A percentile compares a stretch with the other conserved stretches of the same genome.
Evolutionary conservation across 2,329 filamentous ascomycete species (phyloP).

Genomic region (Cladosporium sp.): DNA sequence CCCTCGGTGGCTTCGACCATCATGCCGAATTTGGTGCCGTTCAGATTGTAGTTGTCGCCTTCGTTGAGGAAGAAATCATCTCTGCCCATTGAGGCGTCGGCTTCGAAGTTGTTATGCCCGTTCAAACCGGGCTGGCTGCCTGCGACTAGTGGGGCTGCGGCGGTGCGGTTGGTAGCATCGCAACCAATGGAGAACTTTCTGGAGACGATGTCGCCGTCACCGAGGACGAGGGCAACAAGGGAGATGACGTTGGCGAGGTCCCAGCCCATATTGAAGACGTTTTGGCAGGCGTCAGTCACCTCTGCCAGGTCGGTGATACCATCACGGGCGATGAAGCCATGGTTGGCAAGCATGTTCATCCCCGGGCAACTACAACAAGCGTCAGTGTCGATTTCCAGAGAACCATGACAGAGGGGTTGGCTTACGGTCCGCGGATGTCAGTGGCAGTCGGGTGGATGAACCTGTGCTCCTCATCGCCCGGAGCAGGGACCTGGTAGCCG

Average conservation of each 20-base stretch:
- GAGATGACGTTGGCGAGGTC: slow-evolving; percentile 34
- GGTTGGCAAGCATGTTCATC: slow-evolving; percentile 36
- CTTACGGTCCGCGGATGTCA: slow-evolving; percentile 37
- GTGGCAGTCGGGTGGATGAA: slow-evolving; percentile 30
- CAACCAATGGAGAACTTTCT: slow-evolving; percentile 37
- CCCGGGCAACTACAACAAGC: slow-evolving; percentile 19
- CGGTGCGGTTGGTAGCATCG: slow-evolving; percentile 35
- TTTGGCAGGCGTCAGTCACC: slow-evolving; percentile 37
- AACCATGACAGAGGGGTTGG: not conserved
- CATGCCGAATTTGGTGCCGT: slow-evolving; percentile 33
- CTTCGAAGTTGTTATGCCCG: slow-evolving; percentile 39
- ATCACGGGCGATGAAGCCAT: slow-evolving; percentile 36
- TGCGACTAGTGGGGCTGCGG: slow-evolving; percentile 22
- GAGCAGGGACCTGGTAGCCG: slow-evolving; percentile 38
- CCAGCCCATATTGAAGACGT: slow-evolving; percentile 38
- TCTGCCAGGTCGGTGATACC: slow-evolving; percentile 36
- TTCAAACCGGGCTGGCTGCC: slow-evolving; percentile 35
- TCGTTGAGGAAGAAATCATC: slow-evolving; percentile 32
- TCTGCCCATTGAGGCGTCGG: slow-evolving; percentile 35
- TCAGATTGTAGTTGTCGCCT: slow-evolving; percentile 33
- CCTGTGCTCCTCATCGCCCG: slow-evolving; percentile 32
- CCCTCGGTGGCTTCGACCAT: slow-evolving; percentile 32
- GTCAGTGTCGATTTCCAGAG: not conserved
- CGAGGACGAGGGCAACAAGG: slow-evolving; percentile 13
- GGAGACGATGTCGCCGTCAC: slow-evolving; percentile 25